phyloP scores from a whole-genome alignment of 306 rosid genomes.

The Clitoria ternatea region DNA sequence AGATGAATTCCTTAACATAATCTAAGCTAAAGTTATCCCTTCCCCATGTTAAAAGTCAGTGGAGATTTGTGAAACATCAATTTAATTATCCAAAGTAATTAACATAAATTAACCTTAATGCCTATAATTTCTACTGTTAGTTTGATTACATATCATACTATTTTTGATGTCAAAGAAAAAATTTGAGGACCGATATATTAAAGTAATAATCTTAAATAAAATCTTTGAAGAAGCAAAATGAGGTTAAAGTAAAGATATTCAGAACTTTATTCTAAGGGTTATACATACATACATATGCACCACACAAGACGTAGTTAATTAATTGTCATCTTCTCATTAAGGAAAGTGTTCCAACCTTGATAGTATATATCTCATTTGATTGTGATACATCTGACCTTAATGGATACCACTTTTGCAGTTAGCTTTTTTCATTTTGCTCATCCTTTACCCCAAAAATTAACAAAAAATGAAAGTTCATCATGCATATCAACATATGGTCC shows the following conservation, averaged over 20 bases:
- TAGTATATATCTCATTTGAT: neutral
- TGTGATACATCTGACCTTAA: conserved; percentile 16
- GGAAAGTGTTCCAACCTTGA: neutral
- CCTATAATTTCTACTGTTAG: neutral
- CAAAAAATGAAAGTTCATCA: neutral
- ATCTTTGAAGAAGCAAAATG: neutral
- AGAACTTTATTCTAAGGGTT: neutral
- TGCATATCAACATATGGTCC: conserved; percentile 17
- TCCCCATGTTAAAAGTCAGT: neutral
- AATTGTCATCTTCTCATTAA: neutral
- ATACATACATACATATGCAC: neutral
- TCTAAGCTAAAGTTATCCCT: neutral
- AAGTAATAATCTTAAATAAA: neutral
- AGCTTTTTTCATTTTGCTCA: conserved; percentile 7
- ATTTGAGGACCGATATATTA: no score
- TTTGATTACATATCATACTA: neutral
- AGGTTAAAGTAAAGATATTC: neutral
- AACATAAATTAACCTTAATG: neutral
- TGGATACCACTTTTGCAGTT: conserved; percentile 4
- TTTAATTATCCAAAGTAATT: no score
- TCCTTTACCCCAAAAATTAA: conserved; percentile 20
- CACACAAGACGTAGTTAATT: neutral
- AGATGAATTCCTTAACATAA: neutral
- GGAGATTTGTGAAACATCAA: neutral
- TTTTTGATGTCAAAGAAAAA: no score